phyloP scores from a whole-genome alignment of 495 filamentous ascomycete species.

The Barbatosphaeria neglecta region DNA sequence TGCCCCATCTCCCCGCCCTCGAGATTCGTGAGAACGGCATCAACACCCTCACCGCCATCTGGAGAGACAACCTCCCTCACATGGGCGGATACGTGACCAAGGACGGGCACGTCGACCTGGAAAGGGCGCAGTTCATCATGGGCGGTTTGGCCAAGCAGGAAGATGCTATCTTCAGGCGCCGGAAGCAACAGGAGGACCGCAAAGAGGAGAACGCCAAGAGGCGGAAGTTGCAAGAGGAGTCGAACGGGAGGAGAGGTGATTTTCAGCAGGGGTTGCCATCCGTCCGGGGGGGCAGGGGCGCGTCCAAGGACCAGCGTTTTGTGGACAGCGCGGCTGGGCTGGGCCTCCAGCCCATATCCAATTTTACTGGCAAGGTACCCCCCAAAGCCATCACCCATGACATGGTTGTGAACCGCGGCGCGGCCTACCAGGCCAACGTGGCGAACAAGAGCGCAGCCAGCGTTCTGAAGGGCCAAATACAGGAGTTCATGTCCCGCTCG shows the following conservation, averaged over 20 bases:
- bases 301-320: conserved; percentile 5
- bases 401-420: conserved; percentile 71
- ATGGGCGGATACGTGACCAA: conserved; percentile 96
- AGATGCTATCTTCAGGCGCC: conserved; percentile 80
- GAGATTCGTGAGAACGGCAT: conserved; percentile 97
- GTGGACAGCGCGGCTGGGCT: conserved; percentile 12
- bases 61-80: conserved; percentile 78
- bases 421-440: conserved; percentile 63
- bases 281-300: conserved; percentile 4
- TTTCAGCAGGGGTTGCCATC: conserved; percentile 21
- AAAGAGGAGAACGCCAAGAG: conserved; percentile 66
- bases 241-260: conserved; percentile 27
- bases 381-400: conserved; percentile 63
- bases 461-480: conserved; percentile 70
- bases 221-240: conserved; percentile 57
- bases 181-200: conserved; percentile 72
- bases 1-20: conserved; percentile 90
- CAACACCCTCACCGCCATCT: conserved; percentile 88
- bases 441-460: conserved; percentile 94
- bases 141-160: conserved; percentile 87
- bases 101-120: conserved; percentile 83
- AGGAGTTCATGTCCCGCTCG: conserved; percentile 33
- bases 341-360: conserved; percentile 26
- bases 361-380: conserved; percentile 50
- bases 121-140: conserved; percentile 78